phyloP scores from a whole-genome alignment of 176 grass and related monocot genomes.

The Musa itinerans region DNA sequence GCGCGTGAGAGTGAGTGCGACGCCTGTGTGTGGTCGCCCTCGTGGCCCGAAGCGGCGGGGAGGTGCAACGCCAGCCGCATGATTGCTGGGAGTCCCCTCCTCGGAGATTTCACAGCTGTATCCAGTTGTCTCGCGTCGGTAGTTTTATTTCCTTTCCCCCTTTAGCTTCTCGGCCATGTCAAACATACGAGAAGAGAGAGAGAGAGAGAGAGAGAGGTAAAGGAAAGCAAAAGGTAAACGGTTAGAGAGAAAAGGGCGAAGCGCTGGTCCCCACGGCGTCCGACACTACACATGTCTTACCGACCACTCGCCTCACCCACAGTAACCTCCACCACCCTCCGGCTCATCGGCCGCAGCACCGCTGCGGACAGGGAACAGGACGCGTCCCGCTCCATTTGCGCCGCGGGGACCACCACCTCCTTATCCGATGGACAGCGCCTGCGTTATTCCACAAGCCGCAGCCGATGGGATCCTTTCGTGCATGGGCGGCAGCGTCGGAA shows the following conservation, averaged over 20 bases:
- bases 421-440: too few relatives aligned
- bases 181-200: too few relatives aligned
- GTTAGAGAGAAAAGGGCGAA: neutral
- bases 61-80: neutral
- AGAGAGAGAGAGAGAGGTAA: too few relatives aligned
- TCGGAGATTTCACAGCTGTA: neutral
- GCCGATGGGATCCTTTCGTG: neutral
- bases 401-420: too few relatives aligned
- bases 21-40: slow-evolving; percentile 3
- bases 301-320: too few relatives aligned
- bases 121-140: neutral
- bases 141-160: neutral
- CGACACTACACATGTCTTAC: slow-evolving; percentile 6
- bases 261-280: neutral
- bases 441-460: too few relatives aligned
- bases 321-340: neutral
- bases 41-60: neutral
- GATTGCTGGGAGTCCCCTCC: neutral
- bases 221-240: neutral
- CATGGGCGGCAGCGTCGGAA: neutral
- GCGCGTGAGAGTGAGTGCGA: slow-evolving; percentile 10
- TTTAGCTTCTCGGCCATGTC: too few relatives aligned
- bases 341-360: neutral
- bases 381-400: neutral
- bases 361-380: neutral